phyloP scores from a whole-genome alignment of 2,329 filamentous ascomycete species.

The Nannizzia gypsea region DNA sequence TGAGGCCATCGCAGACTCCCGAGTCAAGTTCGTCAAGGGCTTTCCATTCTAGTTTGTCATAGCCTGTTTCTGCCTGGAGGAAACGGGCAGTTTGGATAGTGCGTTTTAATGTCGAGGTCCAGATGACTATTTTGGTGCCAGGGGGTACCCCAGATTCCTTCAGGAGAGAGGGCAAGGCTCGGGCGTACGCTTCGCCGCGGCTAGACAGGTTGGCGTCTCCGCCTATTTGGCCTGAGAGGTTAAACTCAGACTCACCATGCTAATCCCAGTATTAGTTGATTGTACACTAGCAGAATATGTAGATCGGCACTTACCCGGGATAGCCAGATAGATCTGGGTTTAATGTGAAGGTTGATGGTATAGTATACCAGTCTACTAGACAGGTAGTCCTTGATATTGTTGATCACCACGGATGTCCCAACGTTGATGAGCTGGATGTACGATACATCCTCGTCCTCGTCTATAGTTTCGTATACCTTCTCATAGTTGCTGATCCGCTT shows the following conservation, averaged over 20 bases:
- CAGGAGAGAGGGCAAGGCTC: slow-evolving; percentile 71
- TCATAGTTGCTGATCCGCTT: slow-evolving; percentile 95
- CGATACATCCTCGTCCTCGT: slow-evolving; percentile 77
- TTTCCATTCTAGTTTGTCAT: slow-evolving; percentile 97
- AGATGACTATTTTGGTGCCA: slow-evolving; percentile 54
- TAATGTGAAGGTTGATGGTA: slow-evolving; percentile 96
- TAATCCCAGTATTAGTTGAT: slow-evolving; percentile 25
- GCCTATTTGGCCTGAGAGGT: slow-evolving; percentile 80
- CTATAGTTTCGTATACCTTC: slow-evolving; percentile 88
- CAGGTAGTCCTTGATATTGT: slow-evolving; percentile 90
- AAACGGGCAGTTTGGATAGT: slow-evolving; percentile 86
- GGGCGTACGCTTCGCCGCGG: slow-evolving; percentile 77
- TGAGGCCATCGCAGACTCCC: slow-evolving; percentile 91
- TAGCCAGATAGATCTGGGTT: slow-evolving; percentile 89
- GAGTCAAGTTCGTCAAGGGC: slow-evolving; percentile 94
- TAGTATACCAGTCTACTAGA: slow-evolving; percentile 97
- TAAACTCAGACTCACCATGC: slow-evolving; percentile 93
- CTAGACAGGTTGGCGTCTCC: slow-evolving; percentile 79
- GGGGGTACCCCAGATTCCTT: slow-evolving; percentile 69
- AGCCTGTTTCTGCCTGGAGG: slow-evolving; percentile 55
- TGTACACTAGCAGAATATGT: neutral
- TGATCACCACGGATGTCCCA: slow-evolving; percentile 93
- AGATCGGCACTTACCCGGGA: slow-evolving; percentile 55
- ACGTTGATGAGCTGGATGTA: slow-evolving; percentile 98
- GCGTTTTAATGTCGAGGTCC: slow-evolving; percentile 65